Evolutionary conservation across 2,329 filamentous ascomycete genomes (phyloP).

Genomic region (Proliferodiscus dingleyae): DNA sequence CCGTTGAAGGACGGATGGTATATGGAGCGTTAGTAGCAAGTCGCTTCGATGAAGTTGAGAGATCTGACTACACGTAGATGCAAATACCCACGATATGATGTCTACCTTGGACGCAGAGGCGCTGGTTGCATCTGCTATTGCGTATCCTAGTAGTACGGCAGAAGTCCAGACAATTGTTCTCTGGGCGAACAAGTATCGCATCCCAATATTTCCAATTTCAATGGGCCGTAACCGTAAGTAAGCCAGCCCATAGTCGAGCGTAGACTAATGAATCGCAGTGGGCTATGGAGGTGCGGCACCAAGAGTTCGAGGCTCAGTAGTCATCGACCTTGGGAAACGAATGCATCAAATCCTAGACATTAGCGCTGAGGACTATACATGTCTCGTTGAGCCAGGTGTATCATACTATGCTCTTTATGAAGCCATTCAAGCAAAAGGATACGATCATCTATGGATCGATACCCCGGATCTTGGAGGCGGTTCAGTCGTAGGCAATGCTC

Average conservation of each 20-base stretch:
- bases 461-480: constrained; percentile 35
- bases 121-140: constrained; percentile 39
- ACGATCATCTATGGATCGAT: constrained; percentile 12
- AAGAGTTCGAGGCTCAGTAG: constrained; percentile 43
- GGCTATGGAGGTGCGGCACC: constrained; percentile 50
- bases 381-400: constrained; percentile 51
- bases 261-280: constrained; percentile 26
- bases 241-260: constrained; percentile 37
- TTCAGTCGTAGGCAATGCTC: constrained; percentile 40
- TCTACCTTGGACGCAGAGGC: constrained; percentile 39
- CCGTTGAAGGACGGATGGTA: constrained; percentile 38
- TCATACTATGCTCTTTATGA: constrained; percentile 47
- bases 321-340: constrained; percentile 44
- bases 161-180: constrained; percentile 44
- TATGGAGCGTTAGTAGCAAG: constrained; percentile 11
- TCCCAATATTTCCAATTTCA: constrained; percentile 46
- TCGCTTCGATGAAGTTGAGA: neutral
- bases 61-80: neutral
- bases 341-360: constrained; percentile 50
- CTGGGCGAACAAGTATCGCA: constrained; percentile 40
- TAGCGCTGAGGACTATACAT: constrained; percentile 43
- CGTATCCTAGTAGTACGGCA: constrained; percentile 38
- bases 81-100: constrained; percentile 38
- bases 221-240: constrained; percentile 45
- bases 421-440: constrained; percentile 36